Conservation (phyloP, 2,329 filamentous ascomycete genomes). For the Aspergillus neoniger region DNA sequence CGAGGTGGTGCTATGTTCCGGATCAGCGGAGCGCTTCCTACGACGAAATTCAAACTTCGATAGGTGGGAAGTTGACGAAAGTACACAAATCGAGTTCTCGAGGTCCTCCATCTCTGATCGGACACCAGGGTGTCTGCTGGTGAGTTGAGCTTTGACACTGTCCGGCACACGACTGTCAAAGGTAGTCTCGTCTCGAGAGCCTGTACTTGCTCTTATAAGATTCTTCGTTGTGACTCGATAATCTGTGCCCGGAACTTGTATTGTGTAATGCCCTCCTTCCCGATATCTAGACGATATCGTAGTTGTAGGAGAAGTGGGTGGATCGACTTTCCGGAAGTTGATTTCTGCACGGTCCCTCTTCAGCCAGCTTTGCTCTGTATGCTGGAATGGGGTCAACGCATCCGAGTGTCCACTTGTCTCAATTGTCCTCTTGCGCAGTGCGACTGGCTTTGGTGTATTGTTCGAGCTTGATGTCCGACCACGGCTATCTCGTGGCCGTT, state of each 20-base stretch:
- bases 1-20: slow-evolving; percentile 14
- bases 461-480: slow-evolving; percentile 7
- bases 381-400: slow-evolving; percentile 4
- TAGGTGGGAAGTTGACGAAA: slow-evolving; percentile 41
- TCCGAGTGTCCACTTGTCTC: background rate
- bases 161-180: background rate
- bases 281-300: slow-evolving; percentile 24
- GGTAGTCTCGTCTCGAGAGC: background rate
- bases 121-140: background rate
- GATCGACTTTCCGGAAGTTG: slow-evolving; percentile 35
- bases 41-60: slow-evolving; percentile 44
- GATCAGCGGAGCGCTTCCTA: slow-evolving; percentile 16
- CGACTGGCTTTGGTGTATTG: slow-evolving; percentile 7
- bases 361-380: slow-evolving; percentile 27
- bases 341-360: slow-evolving; percentile 32
- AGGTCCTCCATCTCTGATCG: slow-evolving; percentile 3
- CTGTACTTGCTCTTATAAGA: background rate
- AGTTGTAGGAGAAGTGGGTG: slow-evolving; percentile 39
- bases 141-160: background rate
- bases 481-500: slow-evolving; percentile 2
- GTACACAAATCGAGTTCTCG: slow-evolving; percentile 30
- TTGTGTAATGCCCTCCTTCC: slow-evolving; percentile 16
- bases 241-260: slow-evolving; percentile 5
- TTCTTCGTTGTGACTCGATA: background rate
- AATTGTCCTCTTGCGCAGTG: slow-evolving; percentile 1